Evolutionary conservation across 2,329 filamentous ascomycete genomes (phyloP).

Genomic region (Metarhizium humberi): DNA sequence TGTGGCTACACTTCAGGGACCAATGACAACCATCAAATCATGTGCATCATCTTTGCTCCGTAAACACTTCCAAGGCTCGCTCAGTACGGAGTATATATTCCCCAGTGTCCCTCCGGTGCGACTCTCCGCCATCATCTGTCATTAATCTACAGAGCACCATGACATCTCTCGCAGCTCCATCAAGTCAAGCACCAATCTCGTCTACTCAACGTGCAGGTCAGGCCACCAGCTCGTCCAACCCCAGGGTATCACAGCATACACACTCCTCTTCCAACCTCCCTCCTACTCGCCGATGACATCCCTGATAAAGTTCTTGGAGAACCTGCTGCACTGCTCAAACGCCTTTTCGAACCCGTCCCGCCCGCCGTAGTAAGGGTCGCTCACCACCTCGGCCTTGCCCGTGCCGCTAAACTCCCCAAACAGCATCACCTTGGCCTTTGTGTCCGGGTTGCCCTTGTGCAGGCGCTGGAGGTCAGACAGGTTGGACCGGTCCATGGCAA

Average conservation of each 20-base stretch:
- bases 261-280: neutral
- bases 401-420: constrained; percentile 76
- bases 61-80: too few relatives aligned
- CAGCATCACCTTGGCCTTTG: constrained; percentile 61
- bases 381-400: constrained; percentile 57
- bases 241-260: neutral
- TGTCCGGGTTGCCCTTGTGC: constrained; percentile 45
- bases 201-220: neutral
- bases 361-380: constrained; percentile 91
- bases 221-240: neutral
- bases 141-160: too few relatives aligned
- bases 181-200: too few relatives aligned
- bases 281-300: constrained; percentile 30
- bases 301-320: constrained; percentile 66
- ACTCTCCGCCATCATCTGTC: neutral
- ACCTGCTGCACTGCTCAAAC: constrained; percentile 75
- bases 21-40: too few relatives aligned
- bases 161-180: too few relatives aligned
- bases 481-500: constrained; percentile 89
- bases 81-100: too few relatives aligned
- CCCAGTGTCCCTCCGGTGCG: too few relatives aligned
- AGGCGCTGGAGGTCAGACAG: constrained; percentile 58
- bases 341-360: constrained; percentile 71
- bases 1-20: too few relatives aligned
- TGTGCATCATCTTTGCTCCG: too few relatives aligned